Base-by-base conservation (phyloP, 116 monocot genomes). In the Zostera marina region DNA sequence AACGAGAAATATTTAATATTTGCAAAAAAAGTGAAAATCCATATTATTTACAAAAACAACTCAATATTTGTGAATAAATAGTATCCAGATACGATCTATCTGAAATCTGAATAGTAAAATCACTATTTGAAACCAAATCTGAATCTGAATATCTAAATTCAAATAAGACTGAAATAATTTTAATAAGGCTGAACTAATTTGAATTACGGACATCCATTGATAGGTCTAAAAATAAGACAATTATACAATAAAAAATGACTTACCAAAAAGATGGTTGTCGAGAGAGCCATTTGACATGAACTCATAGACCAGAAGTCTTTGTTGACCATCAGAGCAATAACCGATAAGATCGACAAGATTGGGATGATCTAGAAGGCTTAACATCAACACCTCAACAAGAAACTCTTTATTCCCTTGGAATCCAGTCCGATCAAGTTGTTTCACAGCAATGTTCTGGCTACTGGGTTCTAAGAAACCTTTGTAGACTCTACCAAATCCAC, bases 401-500 rank as follows among this genome's bases (percentile, higher is more conserved):
- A 82, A 82, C 32, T 32, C 32, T 32, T 32, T 32, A 32, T 32
- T 32, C 32, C 32, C 32, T 32, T 32, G 32, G 32, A 71, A 44
- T 5, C 81, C 81, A 70, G 71, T 65, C 22, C 69, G 70, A 54
- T 78, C 69, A 23, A 82, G 78, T 51, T 72, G 78, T 60, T 82
- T 82, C 72, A 82, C 75, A 47, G 82, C 82, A 53, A 82, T 78
- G 20, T 60, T 63, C 82, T 82, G 81, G 49, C 74, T 73, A 41
- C 45, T 72, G 58, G 69, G 56, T 44, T 79, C 81, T 17, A 87
- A 66, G n/a, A 53, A 58, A 59, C 87, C 87, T 52, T 76, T 81
- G 54, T 87, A 87, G 26, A 87, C 86, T 63, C 73, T 70, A 60
- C 81, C 86, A 63, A 87, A 87, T 17, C 86, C 86, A 40, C 86